These are phyloP conservation scores for Musa itinerans DNA, from an alignment of 176 grass and related monocot species.

Conservation along the genomic window DNA sequence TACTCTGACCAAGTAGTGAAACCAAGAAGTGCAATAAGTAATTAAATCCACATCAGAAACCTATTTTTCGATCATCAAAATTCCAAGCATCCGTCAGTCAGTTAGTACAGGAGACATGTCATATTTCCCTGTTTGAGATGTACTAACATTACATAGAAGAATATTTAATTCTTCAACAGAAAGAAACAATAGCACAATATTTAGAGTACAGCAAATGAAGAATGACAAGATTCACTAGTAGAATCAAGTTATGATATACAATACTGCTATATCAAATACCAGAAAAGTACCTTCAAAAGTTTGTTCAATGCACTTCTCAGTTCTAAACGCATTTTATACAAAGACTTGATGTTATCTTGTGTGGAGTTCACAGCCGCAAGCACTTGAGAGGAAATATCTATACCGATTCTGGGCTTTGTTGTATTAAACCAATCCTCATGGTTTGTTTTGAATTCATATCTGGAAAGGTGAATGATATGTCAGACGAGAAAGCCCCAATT, in stretches of 20 bases:
- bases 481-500: slow-evolving; percentile 5
- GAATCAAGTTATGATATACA: too few relatives aligned
- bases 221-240: background rate
- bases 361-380: slow-evolving; percentile 71
- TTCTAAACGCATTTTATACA: slow-evolving; percentile 72
- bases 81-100: too few relatives aligned
- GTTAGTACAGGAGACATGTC: too few relatives aligned
- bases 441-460: slow-evolving; percentile 83
- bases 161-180: too few relatives aligned
- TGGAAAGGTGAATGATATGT: slow-evolving; percentile 35
- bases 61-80: too few relatives aligned
- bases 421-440: slow-evolving; percentile 90
- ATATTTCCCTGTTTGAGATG: too few relatives aligned
- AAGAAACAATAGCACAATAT: background rate
- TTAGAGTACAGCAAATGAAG: background rate
- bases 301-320: slow-evolving; percentile 70
- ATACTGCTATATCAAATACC: background rate
- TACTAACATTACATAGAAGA: too few relatives aligned
- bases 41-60: too few relatives aligned
- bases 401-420: slow-evolving; percentile 72
- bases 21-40: too few relatives aligned
- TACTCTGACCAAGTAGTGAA: too few relatives aligned
- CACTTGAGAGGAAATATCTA: slow-evolving; percentile 64
- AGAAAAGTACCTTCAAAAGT: slow-evolving; percentile 73
- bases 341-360: slow-evolving; percentile 68